Conservation (phyloP, 495 filamentous ascomycete genomes). For the Niebla homalea region DNA sequence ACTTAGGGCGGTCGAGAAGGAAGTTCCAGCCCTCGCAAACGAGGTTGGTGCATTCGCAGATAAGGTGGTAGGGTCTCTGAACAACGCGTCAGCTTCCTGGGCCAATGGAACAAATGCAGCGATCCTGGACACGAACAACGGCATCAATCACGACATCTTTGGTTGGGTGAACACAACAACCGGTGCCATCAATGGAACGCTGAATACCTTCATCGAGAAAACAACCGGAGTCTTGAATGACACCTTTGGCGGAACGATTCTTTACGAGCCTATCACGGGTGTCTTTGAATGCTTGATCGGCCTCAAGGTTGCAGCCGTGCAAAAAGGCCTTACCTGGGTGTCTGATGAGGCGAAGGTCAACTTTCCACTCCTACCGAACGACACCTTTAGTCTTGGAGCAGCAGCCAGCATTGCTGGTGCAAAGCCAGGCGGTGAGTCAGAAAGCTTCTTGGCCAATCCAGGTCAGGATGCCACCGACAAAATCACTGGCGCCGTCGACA, state of each 20-base stretch:
- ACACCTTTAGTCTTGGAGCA: slow-evolving; percentile 77
- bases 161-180: slow-evolving; percentile 83
- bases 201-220: slow-evolving; percentile 65
- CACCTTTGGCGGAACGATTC: slow-evolving; percentile 69
- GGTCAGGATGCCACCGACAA: slow-evolving; percentile 57
- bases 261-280: slow-evolving; percentile 57
- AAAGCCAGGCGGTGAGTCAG: slow-evolving; percentile 35
- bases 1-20: slow-evolving; percentile 54
- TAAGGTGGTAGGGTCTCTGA: slow-evolving; percentile 58
- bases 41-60: slow-evolving; percentile 75
- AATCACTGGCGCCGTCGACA: slow-evolving; percentile 59
- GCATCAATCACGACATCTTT: slow-evolving; percentile 74
- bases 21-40: slow-evolving; percentile 59
- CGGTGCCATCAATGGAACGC: slow-evolving; percentile 65
- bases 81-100: slow-evolving; percentile 66
- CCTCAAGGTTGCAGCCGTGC: slow-evolving; percentile 60
- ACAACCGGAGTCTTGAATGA: slow-evolving; percentile 56
- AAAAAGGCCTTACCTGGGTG: slow-evolving; percentile 83
- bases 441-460: slow-evolving; percentile 64
- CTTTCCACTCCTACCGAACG: slow-evolving; percentile 62
- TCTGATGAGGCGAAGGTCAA: slow-evolving; percentile 69
- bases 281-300: slow-evolving; percentile 64
- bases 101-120: slow-evolving; percentile 60
- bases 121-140: slow-evolving; percentile 49
- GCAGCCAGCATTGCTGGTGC: slow-evolving; percentile 39